Evolutionary conservation across 1,284 basidiomycete species (phyloP), one percentile per base, ranked within the genome.

Genomic region (Apiotrichum brassicae): DNA sequence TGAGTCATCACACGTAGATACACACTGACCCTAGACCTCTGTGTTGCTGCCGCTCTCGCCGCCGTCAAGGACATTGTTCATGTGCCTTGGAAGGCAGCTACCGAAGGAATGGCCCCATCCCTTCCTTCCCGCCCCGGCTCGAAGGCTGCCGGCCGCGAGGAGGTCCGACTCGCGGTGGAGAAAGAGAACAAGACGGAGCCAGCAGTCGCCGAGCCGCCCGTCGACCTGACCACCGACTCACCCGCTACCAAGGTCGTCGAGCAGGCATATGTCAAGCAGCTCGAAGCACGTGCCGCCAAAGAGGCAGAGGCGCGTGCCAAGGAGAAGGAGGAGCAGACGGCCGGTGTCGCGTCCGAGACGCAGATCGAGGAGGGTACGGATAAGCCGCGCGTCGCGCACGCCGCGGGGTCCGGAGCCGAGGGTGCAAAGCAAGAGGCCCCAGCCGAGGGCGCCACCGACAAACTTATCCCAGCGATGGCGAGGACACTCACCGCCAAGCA

Each of bases 21-120:
- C 1, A 41, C 53, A 22, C 56, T 55, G 5, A 30, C 28, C 35
- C 3, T 60, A 93, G 89, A 94, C 74, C 74, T 93, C 23, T 91
- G 88, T 66, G 89, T 94, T 26, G 83, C 86, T 43, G 88, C 90
- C 18, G 90, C 88, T 13, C 75, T 93, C 43, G 86, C 90, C 60
- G 84, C 89, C 12, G 83, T 93, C 46, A 94, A 94, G 69, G 88
- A 92, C 62, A 76, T 78, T 14, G 79, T 91, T 18, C 72, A 78
- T 2, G 78, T 93, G 35, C 90, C 90, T 18, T 94, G 90, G 86
- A 66, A 50, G 38, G 25, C 41, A 8, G 40, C 28, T 7, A 25
- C 35, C 23, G 7, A 19, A 3, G 6, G 13, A 6, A 19, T 30
- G 18, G 34, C 28, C 3, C 4, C 19, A 1, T 12, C 28, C n/a